These are phyloP conservation scores for Chalara sp. DNA, from an alignment of 2,329 filamentous ascomycete species.

Conservation along the genomic window DNA sequence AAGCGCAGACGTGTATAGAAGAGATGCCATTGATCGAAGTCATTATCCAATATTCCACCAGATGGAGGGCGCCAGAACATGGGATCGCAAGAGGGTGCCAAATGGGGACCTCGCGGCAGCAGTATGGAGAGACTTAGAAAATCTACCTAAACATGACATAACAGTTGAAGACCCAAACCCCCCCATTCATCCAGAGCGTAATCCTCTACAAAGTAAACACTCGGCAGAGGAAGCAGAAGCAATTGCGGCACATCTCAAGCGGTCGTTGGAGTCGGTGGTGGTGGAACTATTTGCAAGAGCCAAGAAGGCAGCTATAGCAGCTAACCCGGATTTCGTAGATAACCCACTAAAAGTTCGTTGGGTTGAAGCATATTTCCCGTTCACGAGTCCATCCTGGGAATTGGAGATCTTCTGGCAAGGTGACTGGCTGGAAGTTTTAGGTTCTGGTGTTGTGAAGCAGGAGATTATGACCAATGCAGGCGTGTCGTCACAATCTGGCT, in stretches of 20 bases:
- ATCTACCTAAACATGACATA: constrained; percentile 66
- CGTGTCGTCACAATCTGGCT: constrained; percentile 70
- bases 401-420: constrained; percentile 91
- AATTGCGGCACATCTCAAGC: constrained; percentile 78
- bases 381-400: constrained; percentile 93
- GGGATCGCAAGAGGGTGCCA: constrained; percentile 62
- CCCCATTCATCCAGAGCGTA: constrained; percentile 67
- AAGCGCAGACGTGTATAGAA: constrained; percentile 88
- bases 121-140: constrained; percentile 64
- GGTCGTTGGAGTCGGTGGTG: constrained; percentile 82
- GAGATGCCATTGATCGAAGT: constrained; percentile 89
- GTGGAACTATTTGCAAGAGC: constrained; percentile 81
- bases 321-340: constrained; percentile 42
- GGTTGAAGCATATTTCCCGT: constrained; percentile 97
- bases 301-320: constrained; percentile 51
- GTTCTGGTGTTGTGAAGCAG: constrained; percentile 87
- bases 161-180: constrained; percentile 80
- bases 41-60: constrained; percentile 98
- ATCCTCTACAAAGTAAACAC: constrained; percentile 76
- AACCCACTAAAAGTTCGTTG: constrained; percentile 83
- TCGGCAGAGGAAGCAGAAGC: constrained; percentile 72
- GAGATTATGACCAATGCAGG: constrained; percentile 71
- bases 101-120: constrained; percentile 53
- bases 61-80: constrained; percentile 91
- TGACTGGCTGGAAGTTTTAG: constrained; percentile 92